A percentile compares a stretch with the other conserved stretches of the same genome.
Conservation (phyloP, 2,329 filamentous ascomycete genomes). For the Phaeophleospora eucalypticola region DNA sequence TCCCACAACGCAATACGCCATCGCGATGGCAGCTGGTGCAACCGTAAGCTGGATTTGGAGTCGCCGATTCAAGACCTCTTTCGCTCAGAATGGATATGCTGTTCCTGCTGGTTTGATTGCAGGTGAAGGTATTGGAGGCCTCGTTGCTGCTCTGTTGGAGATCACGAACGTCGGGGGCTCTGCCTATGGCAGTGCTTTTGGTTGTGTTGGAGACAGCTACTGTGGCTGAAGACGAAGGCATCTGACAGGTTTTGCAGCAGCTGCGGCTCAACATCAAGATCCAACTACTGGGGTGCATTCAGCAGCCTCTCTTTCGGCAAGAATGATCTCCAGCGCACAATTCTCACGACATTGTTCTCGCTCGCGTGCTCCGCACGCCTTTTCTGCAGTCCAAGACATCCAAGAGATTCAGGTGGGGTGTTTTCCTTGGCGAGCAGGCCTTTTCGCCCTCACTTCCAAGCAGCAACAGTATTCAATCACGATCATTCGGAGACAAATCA, state of each 20-base stretch:
- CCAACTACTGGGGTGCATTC: too few relatives aligned
- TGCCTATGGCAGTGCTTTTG: slow-evolving; percentile 36
- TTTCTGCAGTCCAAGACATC: slow-evolving; percentile 1
- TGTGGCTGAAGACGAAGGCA: too few relatives aligned
- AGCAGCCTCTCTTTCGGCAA: too few relatives aligned
- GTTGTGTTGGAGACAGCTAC: slow-evolving; percentile 31
- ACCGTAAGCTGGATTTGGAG: slow-evolving; percentile 49
- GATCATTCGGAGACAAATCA: too few relatives aligned
- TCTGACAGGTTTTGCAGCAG: too few relatives aligned
- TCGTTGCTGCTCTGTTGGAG: slow-evolving; percentile 51
- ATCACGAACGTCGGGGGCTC: slow-evolving; percentile 37
- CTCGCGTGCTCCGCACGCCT: slow-evolving; percentile 1
- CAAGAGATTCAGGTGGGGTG: not conserved
- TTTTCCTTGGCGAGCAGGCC: not conserved
- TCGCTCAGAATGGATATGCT: slow-evolving; percentile 45
- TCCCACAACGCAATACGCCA: slow-evolving; percentile 52
- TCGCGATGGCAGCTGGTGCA: slow-evolving; percentile 53
- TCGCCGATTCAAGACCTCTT: slow-evolving; percentile 2
- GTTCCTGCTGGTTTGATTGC: slow-evolving; percentile 57
- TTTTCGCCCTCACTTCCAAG: not conserved
- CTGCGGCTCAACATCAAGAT: too few relatives aligned
- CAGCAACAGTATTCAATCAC: too few relatives aligned
- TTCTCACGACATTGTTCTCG: not conserved
- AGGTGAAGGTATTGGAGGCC: slow-evolving; percentile 57
- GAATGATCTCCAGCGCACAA: too few relatives aligned